A percentile compares a stretch with the other conserved stretches of the same genome.
These are phyloP conservation scores for Paraphoma sp. DNA, from an alignment of 2,329 filamentous ascomycete genomes.

Conservation along the genomic window DNA sequence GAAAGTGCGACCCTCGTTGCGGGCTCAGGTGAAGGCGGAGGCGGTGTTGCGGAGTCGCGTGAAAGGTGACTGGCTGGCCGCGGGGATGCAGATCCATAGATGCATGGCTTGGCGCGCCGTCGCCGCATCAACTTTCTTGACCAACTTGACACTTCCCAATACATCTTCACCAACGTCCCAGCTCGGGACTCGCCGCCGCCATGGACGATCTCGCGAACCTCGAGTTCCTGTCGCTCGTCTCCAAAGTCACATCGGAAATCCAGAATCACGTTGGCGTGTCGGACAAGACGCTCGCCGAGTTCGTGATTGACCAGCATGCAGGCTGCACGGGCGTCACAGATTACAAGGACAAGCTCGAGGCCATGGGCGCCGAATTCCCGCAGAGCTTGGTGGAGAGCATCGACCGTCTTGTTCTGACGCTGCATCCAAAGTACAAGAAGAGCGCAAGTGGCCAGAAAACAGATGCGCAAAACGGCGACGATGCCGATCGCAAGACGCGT, in stretches of 20 bases:
- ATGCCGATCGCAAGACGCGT: constrained; percentile 74
- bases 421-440: constrained; percentile 88
- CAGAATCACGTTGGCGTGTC: constrained; percentile 91
- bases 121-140: constrained; percentile 11
- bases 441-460: constrained; percentile 41
- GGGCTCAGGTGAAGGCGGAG: constrained; percentile 1
- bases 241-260: constrained; percentile 91
- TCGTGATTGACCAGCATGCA: constrained; percentile 88
- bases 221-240: constrained; percentile 91
- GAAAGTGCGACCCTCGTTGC: not conserved
- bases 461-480: constrained; percentile 58
- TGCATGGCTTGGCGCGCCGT: not conserved
- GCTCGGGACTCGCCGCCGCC: constrained; percentile 10
- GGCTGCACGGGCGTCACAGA: constrained; percentile 73
- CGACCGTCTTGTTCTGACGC: constrained; percentile 83
- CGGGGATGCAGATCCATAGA: constrained; percentile 4
- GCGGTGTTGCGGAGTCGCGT: constrained; percentile 21
- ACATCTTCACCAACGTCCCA: constrained; percentile 5
- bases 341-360: constrained; percentile 78
- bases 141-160: not conserved
- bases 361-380: constrained; percentile 83
- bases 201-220: constrained; percentile 94
- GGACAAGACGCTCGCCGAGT: constrained; percentile 96
- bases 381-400: constrained; percentile 88
- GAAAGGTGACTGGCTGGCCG: constrained; percentile 26